Evolutionary conservation across 177 flowering plant species (phyloP).

Genomic region (Vitis hybrid): DNA sequence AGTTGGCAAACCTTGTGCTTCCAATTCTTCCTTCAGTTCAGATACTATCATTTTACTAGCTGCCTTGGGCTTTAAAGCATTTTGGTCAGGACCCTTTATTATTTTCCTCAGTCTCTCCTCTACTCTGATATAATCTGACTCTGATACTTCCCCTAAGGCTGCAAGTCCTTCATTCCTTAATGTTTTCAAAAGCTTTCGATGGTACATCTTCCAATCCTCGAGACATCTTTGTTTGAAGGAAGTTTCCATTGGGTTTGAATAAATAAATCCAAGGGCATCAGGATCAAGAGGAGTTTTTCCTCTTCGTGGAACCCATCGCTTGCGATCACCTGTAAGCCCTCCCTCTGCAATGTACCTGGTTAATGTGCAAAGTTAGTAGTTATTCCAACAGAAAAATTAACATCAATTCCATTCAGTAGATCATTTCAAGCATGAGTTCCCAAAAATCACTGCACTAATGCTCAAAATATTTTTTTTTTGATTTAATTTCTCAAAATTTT

Average conservation of each 20-base stretch:
- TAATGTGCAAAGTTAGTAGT: conserved; percentile 4
- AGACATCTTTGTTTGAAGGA: conserved; percentile 93
- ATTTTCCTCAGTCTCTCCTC: conserved; percentile 77
- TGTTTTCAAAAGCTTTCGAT: conserved; percentile 69
- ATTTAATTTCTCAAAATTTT: no score
- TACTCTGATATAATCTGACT: conserved; percentile 73
- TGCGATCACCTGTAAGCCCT: conserved; percentile 95
- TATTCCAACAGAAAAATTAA: not conserved
- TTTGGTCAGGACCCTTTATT: conserved; percentile 83
- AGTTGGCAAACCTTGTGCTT: conserved; percentile 87
- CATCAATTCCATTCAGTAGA: not conserved
- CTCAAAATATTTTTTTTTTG: no score
- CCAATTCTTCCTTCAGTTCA: conserved; percentile 90
- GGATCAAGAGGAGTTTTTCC: conserved; percentile 97
- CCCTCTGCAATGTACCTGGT: conserved; percentile 88
- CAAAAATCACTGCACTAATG: no score
- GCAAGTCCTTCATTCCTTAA: conserved; percentile 71
- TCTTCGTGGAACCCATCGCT: conserved; percentile 96
- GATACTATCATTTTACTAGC: conserved; percentile 96
- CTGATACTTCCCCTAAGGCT: conserved; percentile 69
- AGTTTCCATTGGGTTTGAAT: conserved; percentile 83
- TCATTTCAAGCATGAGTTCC: not conserved
- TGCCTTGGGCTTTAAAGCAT: conserved; percentile 87
- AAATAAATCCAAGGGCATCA: conserved; percentile 77
- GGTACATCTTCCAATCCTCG: conserved; percentile 74